These are phyloP conservation scores for Cladosporium cucumerinum DNA, from an alignment of 2,329 filamentous ascomycete species.

Conservation along the genomic window DNA sequence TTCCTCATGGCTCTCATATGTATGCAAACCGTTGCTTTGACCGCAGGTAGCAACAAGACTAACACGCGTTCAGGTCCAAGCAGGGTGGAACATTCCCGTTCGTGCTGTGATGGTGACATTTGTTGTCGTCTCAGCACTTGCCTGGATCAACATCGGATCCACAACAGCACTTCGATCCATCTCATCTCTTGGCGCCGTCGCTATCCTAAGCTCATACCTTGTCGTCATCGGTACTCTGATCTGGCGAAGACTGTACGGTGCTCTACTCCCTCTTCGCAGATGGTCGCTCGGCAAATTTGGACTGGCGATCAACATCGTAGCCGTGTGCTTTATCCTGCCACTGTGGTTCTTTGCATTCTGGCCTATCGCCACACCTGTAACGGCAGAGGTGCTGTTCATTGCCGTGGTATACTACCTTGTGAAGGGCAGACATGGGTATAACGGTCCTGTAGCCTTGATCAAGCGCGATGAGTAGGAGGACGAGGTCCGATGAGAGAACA, in stretches of 20 bases:
- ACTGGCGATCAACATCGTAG: slow-evolving; percentile 35
- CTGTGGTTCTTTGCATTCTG: slow-evolving; percentile 54
- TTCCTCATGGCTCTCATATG: slow-evolving; percentile 13
- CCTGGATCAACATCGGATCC: slow-evolving; percentile 37
- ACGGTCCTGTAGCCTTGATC: slow-evolving; percentile 26
- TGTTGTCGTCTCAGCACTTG: slow-evolving; percentile 28
- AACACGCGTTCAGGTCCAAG: slow-evolving; percentile 7
- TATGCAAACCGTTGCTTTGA: neutral
- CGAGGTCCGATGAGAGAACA: neutral
- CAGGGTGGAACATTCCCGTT: slow-evolving; percentile 27
- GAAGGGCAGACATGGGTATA: slow-evolving; percentile 33
- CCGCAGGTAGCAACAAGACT: neutral
- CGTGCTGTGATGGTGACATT: slow-evolving; percentile 27
- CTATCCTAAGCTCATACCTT: slow-evolving; percentile 23
- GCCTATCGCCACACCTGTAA: slow-evolving; percentile 29
- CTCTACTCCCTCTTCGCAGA: slow-evolving; percentile 19
- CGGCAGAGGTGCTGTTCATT: slow-evolving; percentile 20
- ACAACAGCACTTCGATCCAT: slow-evolving; percentile 41
- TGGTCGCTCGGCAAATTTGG: slow-evolving; percentile 25
- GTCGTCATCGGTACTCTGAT: slow-evolving; percentile 23
- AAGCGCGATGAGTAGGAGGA: slow-evolving; percentile 25
- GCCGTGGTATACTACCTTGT: slow-evolving; percentile 34
- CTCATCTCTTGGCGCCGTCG: slow-evolving; percentile 22
- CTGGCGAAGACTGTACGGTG: slow-evolving; percentile 20
- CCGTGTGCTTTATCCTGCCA: slow-evolving; percentile 41